Evolutionary conservation across 1,284 basidiomycete genomes (phyloP).

Genomic region (Ceratobasidium papillatum): DNA sequence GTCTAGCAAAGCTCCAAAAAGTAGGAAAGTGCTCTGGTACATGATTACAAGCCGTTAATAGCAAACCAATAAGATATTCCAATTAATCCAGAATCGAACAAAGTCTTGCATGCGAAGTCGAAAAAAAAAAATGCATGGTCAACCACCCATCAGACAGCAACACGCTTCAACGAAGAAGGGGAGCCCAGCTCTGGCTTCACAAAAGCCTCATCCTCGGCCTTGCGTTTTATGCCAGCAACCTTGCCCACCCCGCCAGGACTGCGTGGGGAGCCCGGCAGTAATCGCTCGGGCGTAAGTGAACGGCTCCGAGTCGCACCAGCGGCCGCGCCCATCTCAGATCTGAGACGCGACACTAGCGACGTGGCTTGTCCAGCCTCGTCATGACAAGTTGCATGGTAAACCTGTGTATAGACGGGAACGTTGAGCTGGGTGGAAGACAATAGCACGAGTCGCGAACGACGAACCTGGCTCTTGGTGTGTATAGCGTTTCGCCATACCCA

Average conservation of each 20-base stretch:
- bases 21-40: constrained; percentile 9
- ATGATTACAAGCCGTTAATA: constrained; percentile 10
- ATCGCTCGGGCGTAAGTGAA: constrained; percentile 71
- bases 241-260: constrained; percentile 44
- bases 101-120: not conserved
- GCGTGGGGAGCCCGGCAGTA: constrained; percentile 47
- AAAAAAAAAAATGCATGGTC: not conserved
- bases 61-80: not conserved
- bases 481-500: constrained; percentile 98
- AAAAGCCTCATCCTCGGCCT: constrained; percentile 47
- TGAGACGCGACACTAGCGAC: constrained; percentile 64
- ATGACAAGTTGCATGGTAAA: constrained; percentile 93
- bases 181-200: constrained; percentile 22
- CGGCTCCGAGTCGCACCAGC: constrained; percentile 62
- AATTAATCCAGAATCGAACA: not conserved
- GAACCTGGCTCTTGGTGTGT: constrained; percentile 79
- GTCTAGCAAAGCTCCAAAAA: not conserved
- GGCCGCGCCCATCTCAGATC: constrained; percentile 66
- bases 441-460: constrained; percentile 48
- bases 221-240: constrained; percentile 49
- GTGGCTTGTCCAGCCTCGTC: constrained; percentile 66
- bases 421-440: not conserved
- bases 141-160: constrained; percentile 10
- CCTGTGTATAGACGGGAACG: constrained; percentile 55
- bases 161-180: constrained; percentile 15